A percentile compares a stretch with the other conserved stretches of the same genome.
These are phyloP conservation scores for Celoporthe dispersa DNA, from an alignment of 2,329 filamentous ascomycete genomes.

Conservation along the genomic window DNA sequence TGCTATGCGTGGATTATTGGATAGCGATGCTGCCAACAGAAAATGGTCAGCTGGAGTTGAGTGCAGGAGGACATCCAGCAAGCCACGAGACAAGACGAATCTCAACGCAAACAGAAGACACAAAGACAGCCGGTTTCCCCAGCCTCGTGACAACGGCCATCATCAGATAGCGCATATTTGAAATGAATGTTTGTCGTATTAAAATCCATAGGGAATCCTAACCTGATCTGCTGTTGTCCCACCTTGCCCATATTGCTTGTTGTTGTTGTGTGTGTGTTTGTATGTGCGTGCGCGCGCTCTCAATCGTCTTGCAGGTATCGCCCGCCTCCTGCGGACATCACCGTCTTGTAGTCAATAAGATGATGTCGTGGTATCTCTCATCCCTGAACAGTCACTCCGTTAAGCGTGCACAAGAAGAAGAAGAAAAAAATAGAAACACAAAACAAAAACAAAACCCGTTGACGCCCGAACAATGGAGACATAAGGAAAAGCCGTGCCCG, in stretches of 20 bases:
- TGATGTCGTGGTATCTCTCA: conserved; percentile 29
- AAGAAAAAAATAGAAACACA: neutral
- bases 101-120: neutral
- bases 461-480: conserved; percentile 21
- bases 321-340: neutral
- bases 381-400: conserved; percentile 17
- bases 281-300: neutral
- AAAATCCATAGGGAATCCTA: conserved; percentile 16
- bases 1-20: too few species aligned
- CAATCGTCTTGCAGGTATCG: conserved; percentile 1
- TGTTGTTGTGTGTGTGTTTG: conserved; percentile 8
- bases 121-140: neutral
- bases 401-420: neutral
- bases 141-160: neutral
- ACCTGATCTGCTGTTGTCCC: conserved; percentile 1
- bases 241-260: neutral
- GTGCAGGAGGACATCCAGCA: neutral
- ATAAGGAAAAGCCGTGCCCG: neutral
- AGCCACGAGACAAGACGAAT: too few species aligned
- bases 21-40: too few species aligned
- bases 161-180: neutral
- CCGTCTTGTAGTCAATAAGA: conserved; percentile 12
- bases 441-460: conserved; percentile 4
- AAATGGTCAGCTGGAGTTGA: too few species aligned
- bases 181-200: conserved; percentile 25